Conservation (phyloP, 768 basidiomycete species). For the Mycena sanguinolenta region DNA sequence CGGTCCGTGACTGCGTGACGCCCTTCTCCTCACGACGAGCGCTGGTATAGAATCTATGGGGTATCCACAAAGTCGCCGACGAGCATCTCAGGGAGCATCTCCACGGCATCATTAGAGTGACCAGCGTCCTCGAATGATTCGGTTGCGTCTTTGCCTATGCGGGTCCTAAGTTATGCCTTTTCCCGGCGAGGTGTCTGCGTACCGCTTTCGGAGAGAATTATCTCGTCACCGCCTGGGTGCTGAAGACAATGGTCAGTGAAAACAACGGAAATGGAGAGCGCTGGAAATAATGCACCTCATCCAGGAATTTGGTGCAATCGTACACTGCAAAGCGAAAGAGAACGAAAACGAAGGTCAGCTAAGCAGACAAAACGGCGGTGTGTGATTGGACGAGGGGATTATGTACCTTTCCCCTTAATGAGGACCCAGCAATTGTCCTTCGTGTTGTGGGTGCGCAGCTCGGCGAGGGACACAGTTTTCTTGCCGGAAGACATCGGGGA, state of each 20-base stretch:
- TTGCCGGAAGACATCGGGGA: constrained; percentile 58
- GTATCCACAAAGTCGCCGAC: constrained; percentile 87
- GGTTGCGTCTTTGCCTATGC: constrained; percentile 90
- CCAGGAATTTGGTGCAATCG: constrained; percentile 92
- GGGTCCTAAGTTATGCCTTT: not conserved
- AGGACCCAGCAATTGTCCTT: constrained; percentile 87
- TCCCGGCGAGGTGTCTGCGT: constrained; percentile 47
- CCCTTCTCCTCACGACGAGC: too few species aligned
- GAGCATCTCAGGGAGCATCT: constrained; percentile 79
- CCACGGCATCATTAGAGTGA: constrained; percentile 97
- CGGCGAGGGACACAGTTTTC: constrained; percentile 76
- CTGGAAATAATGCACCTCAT: constrained; percentile 76
- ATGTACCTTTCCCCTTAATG: constrained; percentile 84
- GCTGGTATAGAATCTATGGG: too few species aligned
- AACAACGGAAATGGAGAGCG: not conserved
- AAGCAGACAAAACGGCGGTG: constrained; percentile 44
- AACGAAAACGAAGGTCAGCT: constrained; percentile 39
- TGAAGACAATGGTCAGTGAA: constrained; percentile 43
- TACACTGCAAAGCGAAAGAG: constrained; percentile 74
- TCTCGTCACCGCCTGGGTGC: constrained; percentile 99
- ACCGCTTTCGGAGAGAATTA: constrained; percentile 93
- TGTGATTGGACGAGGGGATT: constrained; percentile 53
- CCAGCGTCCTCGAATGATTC: constrained; percentile 99
- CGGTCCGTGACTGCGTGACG: too few species aligned
- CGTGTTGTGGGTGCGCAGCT: constrained; percentile 82